Base-by-base conservation (phyloP, 2,329 filamentous ascomycete genomes). In the Fusarium brevicatenulatum region DNA sequence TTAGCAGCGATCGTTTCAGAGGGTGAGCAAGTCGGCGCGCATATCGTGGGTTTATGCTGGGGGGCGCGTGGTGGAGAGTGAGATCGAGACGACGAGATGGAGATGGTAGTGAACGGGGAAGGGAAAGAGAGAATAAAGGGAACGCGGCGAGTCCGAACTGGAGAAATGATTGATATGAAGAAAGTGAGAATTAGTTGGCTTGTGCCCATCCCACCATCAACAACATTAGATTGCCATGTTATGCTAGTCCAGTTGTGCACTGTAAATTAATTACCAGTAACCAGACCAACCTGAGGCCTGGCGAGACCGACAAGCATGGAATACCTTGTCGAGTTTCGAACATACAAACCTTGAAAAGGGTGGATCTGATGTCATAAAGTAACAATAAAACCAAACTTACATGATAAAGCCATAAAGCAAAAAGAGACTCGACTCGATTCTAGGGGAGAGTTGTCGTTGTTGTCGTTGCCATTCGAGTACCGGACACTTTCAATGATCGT, bases 201-300 rank as follows among this genome's bases (percentile, higher is more conserved):
- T 71, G 56, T 72, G 53, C 71, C 71, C 73, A 71, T 66, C 44
- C 44, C 63, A 66, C 63, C 63, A 72, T 68, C 64, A 66, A 61
- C 65, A 70, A 62, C 53, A 54, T 74, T 74, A 72, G 56, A 74
- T 74, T 74, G 71, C 71, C 71, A 58, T 66, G 60, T 74, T 72
- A 72, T 74, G 71, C 71, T 73, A 73, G 66, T 46, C 61, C 54
- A 52, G 25, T 28, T 63, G 47, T 46, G 40, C 42, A 46, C 42
- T 47, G 63, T 66, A 66, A 64, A 68, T 68, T 61, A 73, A 62
- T 44, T 53, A 62, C 63, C 71, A 65, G 68, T 44, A 53, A 62
- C 63, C 71, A 65, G 64, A 54, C 58, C 71, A 73, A 68, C 59
- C 66, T 69, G 66, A 69, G 52, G 71, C 56, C 56, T 68, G 44